Percentiles rank a stretch among this genome's conserved stretches.
These are phyloP conservation scores for Hymenoscyphus salicellus DNA, from an alignment of 2,329 filamentous ascomycete genomes.

Conservation along the genomic window DNA sequence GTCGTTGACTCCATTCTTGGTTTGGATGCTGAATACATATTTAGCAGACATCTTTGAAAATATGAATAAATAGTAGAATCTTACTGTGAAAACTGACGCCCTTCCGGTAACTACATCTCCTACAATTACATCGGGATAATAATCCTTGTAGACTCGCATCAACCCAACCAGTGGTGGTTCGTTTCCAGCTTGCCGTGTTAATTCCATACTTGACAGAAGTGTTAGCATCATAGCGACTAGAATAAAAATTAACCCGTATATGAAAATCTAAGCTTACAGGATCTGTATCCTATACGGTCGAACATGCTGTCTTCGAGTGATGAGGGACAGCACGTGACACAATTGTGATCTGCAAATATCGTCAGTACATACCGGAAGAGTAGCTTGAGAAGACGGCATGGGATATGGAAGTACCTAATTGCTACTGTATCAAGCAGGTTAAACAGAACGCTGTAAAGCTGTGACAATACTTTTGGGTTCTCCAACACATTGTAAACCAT, in stretches of 20 bases:
- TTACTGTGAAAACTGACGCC: slow-evolving; percentile 60
- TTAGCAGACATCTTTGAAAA: slow-evolving; percentile 21
- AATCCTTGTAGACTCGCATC: slow-evolving; percentile 82
- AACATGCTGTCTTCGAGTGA: slow-evolving; percentile 79
- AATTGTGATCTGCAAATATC: slow-evolving; percentile 40
- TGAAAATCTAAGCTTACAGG: slow-evolving; percentile 48
- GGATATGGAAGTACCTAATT: slow-evolving; percentile 52
- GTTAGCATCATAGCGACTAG: neutral
- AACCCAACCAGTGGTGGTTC: slow-evolving; percentile 73
- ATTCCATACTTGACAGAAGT: slow-evolving; percentile 45
- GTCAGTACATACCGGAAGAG: neutral
- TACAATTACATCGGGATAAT: slow-evolving; percentile 84
- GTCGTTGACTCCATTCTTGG: slow-evolving; percentile 66
- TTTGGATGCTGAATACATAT: slow-evolving; percentile 59
- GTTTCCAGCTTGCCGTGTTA: slow-evolving; percentile 62
- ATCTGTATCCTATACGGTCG: slow-evolving; percentile 79
- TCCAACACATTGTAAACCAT: slow-evolving; percentile 71
- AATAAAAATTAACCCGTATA: slow-evolving; percentile 17
- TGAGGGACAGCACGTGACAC: slow-evolving; percentile 74
- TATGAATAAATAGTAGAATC: neutral
- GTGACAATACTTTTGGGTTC: slow-evolving; percentile 59
- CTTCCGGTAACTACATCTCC: slow-evolving; percentile 62
- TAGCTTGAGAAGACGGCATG: neutral
- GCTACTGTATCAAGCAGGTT: slow-evolving; percentile 78
- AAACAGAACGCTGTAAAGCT: slow-evolving; percentile 73